Base-by-base conservation (phyloP, 768 basidiomycete species). In the Russula ochroleuca region DNA sequence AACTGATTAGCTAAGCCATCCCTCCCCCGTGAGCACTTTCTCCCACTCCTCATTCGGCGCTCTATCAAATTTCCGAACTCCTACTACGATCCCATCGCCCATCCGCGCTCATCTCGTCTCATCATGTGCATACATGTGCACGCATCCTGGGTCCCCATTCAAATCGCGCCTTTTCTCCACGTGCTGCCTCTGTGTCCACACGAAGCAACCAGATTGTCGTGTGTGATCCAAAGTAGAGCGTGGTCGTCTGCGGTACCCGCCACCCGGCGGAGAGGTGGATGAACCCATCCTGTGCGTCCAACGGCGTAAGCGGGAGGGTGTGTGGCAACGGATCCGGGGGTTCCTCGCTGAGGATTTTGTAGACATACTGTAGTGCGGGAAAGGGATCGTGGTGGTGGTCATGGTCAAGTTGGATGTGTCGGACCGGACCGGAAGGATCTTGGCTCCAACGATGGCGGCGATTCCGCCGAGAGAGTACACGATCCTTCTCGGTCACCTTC, bases 401-500 rank as follows among this genome's bases (percentile, higher is more conserved):
- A 23, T 56, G 33, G n/a, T n/a, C n/a, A n/a, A n/a, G n/a, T n/a
- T n/a, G 50, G 3, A 7, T 37, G n/a, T 21, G n/a, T 17, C 52
- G 13, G 35, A 8, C 52, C 52, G 52, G 37, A 17, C 53, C 8
- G 37, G 8, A 10, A 14, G 4, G 33, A 9, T 23, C 48, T 14
- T 5, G 0, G 21, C 11, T 13, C 11, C 9, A 17, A 21, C 50
- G 13, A 51, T 47, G 57, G 62, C 62, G 38, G 45, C 51, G 40
- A 61, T 57, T 38, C 53, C 62, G 19, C 75, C 76, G 64, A 67
- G 74, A 60, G 75, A 72, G 17, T 81, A 80, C 68, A 69, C 73
- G 45, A 73, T 76, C 57, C 76, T 86, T 13, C 76, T 87, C 35
- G 77, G 75, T 28, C 81, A 86, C 67, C 74, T 88, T 17, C 81